Percentiles rank a stretch among this genome's conserved stretches.
phyloP scores from a whole-genome alignment of 2,329 filamentous ascomycete genomes.

The Thielaviopsis euricoi region DNA sequence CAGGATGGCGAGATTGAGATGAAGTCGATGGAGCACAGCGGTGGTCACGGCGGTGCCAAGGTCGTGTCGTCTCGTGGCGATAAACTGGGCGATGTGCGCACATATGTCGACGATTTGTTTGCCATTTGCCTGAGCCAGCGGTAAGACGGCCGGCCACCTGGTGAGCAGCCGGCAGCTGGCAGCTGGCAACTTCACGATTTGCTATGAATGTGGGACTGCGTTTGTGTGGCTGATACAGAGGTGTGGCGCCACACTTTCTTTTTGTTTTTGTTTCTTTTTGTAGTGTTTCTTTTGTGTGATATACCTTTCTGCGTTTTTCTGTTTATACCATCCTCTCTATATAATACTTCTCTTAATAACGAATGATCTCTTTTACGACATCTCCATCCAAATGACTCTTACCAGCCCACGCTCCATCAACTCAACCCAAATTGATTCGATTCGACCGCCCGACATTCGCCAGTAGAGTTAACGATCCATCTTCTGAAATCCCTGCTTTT shows the following conservation, averaged over 20 bases:
- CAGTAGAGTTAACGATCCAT: not conserved
- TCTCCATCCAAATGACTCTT: too few relatives aligned
- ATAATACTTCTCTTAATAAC: too few relatives aligned
- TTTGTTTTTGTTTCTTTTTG: not conserved
- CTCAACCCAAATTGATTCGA: too few relatives aligned
- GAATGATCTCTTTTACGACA: too few relatives aligned
- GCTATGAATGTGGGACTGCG: not conserved
- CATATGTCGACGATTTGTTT: constrained; percentile 29
- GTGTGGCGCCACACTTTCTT: not conserved
- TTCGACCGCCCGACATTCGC: too few relatives aligned
- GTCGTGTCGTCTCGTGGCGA: constrained; percentile 16
- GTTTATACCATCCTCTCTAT: not conserved
- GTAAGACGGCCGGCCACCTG: not conserved
- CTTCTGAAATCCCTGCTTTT: too few relatives aligned
- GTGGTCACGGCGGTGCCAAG: constrained; percentile 17
- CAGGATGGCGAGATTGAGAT: constrained; percentile 4
- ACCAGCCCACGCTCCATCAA: too few relatives aligned
- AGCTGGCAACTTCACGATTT: not conserved
- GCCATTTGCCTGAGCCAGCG: constrained; percentile 8
- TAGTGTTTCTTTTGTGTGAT: not conserved
- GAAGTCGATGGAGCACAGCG: constrained; percentile 14
- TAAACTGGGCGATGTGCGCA: constrained; percentile 20
- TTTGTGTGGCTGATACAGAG: not conserved
- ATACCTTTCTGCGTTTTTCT: not conserved
- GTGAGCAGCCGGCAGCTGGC: too few relatives aligned